A percentile compares a stretch with the other conserved stretches of the same genome.
phyloP scores from a whole-genome alignment of 352 stramenopile species.

The Pythium dissimile region DNA sequence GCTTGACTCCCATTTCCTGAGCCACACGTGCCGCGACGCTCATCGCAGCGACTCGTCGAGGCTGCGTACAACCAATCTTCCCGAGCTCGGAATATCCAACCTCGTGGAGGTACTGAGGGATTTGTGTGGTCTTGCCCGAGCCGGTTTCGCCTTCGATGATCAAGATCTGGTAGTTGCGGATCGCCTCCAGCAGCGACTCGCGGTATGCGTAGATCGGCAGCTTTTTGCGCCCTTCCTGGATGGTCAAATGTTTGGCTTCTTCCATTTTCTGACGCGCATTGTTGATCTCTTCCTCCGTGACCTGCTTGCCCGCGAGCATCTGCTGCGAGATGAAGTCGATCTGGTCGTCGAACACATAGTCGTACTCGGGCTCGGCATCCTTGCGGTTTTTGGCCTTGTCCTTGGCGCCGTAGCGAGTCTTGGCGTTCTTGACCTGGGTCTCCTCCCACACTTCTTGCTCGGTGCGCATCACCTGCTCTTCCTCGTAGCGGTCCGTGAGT shows the following conservation, averaged over 20 bases:
- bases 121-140: constrained; percentile 98
- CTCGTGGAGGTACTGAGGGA: constrained; percentile 97
- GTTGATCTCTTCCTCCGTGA: constrained; percentile 79
- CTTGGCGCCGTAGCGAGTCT: constrained; percentile 52
- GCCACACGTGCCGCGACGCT: constrained; percentile 98
- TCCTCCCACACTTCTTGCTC: constrained; percentile 99
- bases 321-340: constrained; percentile 98
- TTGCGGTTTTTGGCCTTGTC: constrained; percentile 47
- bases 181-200: constrained; percentile 96
- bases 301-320: constrained; percentile 80
- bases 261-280: constrained; percentile 70
- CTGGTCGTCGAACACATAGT: constrained; percentile 98
- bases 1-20: constrained; percentile 97
- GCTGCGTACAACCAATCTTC: constrained; percentile 94
- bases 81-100: constrained; percentile 97
- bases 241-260: constrained; percentile 89
- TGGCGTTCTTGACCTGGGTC: constrained; percentile 92
- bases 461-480: constrained; percentile 90
- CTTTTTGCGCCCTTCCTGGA: constrained; percentile 93
- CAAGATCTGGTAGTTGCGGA: constrained; percentile 92
- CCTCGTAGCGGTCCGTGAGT: constrained; percentile 93
- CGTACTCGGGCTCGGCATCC: constrained; percentile 87
- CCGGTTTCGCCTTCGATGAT: constrained; percentile 92
- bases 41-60: constrained; percentile 98
- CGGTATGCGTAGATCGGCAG: constrained; percentile 98